These are phyloP conservation scores for Wickerhamiella slavikovae DNA, from an alignment of 805 yeast genomes.

Conservation along the genomic window DNA sequence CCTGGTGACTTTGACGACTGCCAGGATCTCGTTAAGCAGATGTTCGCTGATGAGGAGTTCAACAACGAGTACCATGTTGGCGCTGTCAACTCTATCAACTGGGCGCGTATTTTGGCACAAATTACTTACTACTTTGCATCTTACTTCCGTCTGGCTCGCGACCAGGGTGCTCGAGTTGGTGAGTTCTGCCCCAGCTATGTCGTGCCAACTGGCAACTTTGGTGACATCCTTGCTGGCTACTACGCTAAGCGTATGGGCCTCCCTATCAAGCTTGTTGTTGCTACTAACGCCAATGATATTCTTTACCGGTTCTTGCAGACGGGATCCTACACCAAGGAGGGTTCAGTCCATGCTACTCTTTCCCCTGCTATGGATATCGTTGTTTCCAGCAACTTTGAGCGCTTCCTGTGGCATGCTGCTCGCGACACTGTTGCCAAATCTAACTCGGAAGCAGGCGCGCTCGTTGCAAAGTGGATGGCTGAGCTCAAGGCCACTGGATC, in stretches of 20 bases:
- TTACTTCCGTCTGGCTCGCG: conserved; percentile 43
- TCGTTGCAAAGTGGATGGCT: conserved; percentile 55
- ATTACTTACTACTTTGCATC: conserved; percentile 91
- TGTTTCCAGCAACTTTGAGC: conserved; percentile 88
- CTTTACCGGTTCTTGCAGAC: conserved; percentile 77
- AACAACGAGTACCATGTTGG: conserved; percentile 84
- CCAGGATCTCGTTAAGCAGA: conserved; percentile 85
- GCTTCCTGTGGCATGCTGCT: conserved; percentile 85
- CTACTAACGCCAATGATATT: conserved; percentile 91
- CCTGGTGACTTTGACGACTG: conserved; percentile 97
- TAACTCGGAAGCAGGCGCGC: conserved; percentile 50
- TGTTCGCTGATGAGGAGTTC: conserved; percentile 77
- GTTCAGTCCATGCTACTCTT: conserved; percentile 60
- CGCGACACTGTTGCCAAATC: conserved; percentile 44
- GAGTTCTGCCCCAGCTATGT: conserved; percentile 46
- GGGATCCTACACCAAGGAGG: conserved; percentile 63
- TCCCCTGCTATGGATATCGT: conserved; percentile 99
- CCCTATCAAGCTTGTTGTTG: conserved; percentile 75
- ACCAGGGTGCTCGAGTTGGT: conserved; percentile 6
- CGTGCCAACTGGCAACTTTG: conserved; percentile 96
- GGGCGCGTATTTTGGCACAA: conserved; percentile 98
- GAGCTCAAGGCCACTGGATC: conserved; percentile 58
- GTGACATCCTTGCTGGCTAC: conserved; percentile 93
- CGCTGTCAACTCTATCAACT: conserved; percentile 94
- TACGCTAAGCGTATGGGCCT: conserved; percentile 91